A percentile compares a stretch with the other conserved stretches of the same genome.
Evolutionary conservation across 768 basidiomycete genomes (phyloP).

Genomic region (Polyporus arcularius): DNA sequence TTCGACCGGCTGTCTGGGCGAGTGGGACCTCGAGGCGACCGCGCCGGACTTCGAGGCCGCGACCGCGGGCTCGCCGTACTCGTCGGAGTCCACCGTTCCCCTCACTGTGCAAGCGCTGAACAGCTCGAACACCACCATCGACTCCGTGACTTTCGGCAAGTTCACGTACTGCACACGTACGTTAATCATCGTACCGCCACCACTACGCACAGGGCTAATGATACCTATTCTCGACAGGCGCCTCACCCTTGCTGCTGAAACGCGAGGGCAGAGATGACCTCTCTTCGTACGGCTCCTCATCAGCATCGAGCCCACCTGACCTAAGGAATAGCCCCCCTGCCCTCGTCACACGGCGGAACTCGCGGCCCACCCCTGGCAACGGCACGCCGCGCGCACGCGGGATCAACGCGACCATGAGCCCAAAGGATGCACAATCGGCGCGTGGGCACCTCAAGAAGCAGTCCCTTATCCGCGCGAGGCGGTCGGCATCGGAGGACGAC

Average conservation of each 20-base stretch:
- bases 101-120: conserved; percentile 67
- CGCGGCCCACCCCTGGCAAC: conserved; percentile 30
- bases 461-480: conserved; percentile 28
- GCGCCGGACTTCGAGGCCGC: conserved; percentile 54
- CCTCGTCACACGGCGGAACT: conserved; percentile 41
- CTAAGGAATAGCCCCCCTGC: conserved; percentile 32
- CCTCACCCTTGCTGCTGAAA: conserved; percentile 9
- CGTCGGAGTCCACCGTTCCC: conserved; percentile 39
- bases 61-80: conserved; percentile 22
- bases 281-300: not conserved
- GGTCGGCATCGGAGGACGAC: conserved; percentile 28
- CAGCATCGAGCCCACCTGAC: conserved; percentile 11
- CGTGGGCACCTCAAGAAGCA: conserved; percentile 21
- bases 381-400: conserved; percentile 11
- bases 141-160: conserved; percentile 69
- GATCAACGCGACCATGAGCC: conserved; percentile 7
- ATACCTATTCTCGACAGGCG: conserved; percentile 6
- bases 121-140: conserved; percentile 53
- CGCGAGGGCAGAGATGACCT: conserved; percentile 12
- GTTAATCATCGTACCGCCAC: conserved; percentile 4
- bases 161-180: conserved; percentile 62
- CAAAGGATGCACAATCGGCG: conserved; percentile 5
- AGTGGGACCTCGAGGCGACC: conserved; percentile 67
- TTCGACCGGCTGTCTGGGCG: conserved; percentile 45
- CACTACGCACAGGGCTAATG: not conserved